phyloP scores from a whole-genome alignment of 495 filamentous ascomycete genomes.

The Aspergillus steynii region DNA sequence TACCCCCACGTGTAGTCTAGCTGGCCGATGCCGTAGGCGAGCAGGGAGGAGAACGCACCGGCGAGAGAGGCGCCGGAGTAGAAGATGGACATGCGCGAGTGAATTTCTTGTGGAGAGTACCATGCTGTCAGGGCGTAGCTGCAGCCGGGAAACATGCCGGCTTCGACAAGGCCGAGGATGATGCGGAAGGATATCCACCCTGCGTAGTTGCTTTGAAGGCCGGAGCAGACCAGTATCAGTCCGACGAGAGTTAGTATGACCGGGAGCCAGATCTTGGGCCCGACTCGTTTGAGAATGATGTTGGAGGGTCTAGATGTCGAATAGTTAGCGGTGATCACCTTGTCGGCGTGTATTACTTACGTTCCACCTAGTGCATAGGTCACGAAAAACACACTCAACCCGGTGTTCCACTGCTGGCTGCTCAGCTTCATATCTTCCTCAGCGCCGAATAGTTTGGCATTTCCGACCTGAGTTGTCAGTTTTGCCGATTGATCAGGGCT shows the following conservation, averaged over 20 bases:
- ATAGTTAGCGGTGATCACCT: neutral
- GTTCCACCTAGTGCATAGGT: conserved; percentile 2
- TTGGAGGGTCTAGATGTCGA: conserved; percentile 6
- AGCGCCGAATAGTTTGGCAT: neutral
- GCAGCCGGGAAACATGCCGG: conserved; percentile 42
- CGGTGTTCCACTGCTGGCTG: conserved; percentile 9
- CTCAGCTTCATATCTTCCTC: neutral
- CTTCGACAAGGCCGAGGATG: conserved; percentile 78
- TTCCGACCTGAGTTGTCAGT: neutral
- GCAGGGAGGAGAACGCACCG: conserved; percentile 79
- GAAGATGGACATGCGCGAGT: conserved; percentile 85
- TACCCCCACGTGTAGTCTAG: conserved; percentile 64
- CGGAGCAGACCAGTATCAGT: conserved; percentile 67
- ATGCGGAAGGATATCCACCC: conserved; percentile 77
- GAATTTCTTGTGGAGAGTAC: conserved; percentile 81
- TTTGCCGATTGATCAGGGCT: neutral
- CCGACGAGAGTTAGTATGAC: conserved; percentile 49
- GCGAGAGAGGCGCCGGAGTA: conserved; percentile 77
- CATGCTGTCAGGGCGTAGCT: conserved; percentile 76
- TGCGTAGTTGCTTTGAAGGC: conserved; percentile 67
- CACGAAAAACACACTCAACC: conserved; percentile 11
- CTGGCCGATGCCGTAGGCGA: conserved; percentile 81
- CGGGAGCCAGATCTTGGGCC: conserved; percentile 8
- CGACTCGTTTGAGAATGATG: conserved; percentile 9
- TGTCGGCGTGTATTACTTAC: neutral